Evolutionary conservation across 2,329 filamentous ascomycete genomes (phyloP), one percentile per base, ranked within the genome.

Genomic region (Penicillium occitanis): DNA sequence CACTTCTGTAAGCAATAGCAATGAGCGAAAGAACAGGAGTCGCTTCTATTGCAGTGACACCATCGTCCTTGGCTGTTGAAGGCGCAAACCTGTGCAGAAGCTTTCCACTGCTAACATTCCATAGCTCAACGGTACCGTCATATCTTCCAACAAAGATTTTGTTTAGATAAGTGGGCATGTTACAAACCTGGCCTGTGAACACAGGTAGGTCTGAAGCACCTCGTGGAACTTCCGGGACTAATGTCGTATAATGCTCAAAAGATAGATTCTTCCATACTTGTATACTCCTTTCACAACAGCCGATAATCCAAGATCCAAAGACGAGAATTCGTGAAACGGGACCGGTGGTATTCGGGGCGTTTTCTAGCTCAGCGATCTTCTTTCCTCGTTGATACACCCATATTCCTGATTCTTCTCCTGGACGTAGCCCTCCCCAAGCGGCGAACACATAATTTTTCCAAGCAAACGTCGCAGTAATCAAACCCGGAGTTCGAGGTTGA

Each of bases 351-450:
- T 70, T 88, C 11, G 79, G 73, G 1, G 92, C 91, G 14, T 90
- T 79, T 67, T 90, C 85, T 37, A 99, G 81, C 74, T 95, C 89
- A 53, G 84, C 91, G 22, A 92, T 84, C 77, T 91, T 92, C 81
- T 92, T 94, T 66, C 95, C 95, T 71, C 95, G 86, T 82, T 96
- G 92, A 80, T 94, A 97, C 1, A 96, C 84, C 92, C 94, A 98
- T 53, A 98, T 78, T 2, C 93, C 94, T 68, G 90, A 75, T 3
- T 70, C 66, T 3, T 72, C 70, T 30, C 73, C 74, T n/a, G 72
- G 70, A 5, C 72, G 74, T 14, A 74, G 69, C 67, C 89, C 88
- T 28, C 92, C 93, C 91, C 93, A 98, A 68, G 95, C 93, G n/a
- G 92, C 92, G 70, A 95, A 90, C 3, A 97, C 85, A 71, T 88